These are phyloP conservation scores for Botrytis fragariae DNA, from an alignment of 2,329 filamentous ascomycete species.

Conservation along the genomic window DNA sequence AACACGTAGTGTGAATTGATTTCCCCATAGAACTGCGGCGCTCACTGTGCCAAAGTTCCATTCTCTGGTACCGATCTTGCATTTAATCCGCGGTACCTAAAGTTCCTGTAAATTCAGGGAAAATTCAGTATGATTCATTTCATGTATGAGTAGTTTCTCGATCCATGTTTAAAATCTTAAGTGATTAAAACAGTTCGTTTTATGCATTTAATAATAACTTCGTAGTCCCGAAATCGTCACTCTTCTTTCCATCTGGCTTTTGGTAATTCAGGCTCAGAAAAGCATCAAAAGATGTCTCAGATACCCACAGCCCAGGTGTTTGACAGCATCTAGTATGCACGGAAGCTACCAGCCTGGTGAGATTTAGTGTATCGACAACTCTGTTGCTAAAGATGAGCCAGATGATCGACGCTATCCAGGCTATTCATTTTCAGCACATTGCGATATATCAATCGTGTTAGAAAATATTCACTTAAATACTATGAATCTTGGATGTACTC, in stretches of 20 bases:
- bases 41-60: background rate
- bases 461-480: slow-evolving; percentile 29
- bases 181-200: slow-evolving; percentile 53
- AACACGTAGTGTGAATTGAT: slow-evolving; percentile 39
- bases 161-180: slow-evolving; percentile 53
- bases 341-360: slow-evolving; percentile 7
- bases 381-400: slow-evolving; percentile 45
- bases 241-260: slow-evolving; percentile 53
- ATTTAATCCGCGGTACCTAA: background rate
- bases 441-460: slow-evolving; percentile 30
- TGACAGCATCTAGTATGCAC: slow-evolving; percentile 1
- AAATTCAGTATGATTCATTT: slow-evolving; percentile 54
- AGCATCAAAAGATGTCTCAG: background rate
- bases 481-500: background rate
- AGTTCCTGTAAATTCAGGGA: slow-evolving; percentile 43
- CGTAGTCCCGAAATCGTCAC: slow-evolving; percentile 63
- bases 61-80: background rate
- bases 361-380: slow-evolving; percentile 40
- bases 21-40: slow-evolving; percentile 54
- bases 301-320: background rate
- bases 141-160: slow-evolving; percentile 60
- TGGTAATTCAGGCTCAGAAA: too few relatives aligned
- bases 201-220: slow-evolving; percentile 61
- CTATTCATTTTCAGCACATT: slow-evolving; percentile 30
- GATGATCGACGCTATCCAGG: slow-evolving; percentile 35